A percentile compares a stretch with the other conserved stretches of the same genome.
phyloP scores from a whole-genome alignment of 108 stramenopile species.

The Cylindrotheca fusiformis region DNA sequence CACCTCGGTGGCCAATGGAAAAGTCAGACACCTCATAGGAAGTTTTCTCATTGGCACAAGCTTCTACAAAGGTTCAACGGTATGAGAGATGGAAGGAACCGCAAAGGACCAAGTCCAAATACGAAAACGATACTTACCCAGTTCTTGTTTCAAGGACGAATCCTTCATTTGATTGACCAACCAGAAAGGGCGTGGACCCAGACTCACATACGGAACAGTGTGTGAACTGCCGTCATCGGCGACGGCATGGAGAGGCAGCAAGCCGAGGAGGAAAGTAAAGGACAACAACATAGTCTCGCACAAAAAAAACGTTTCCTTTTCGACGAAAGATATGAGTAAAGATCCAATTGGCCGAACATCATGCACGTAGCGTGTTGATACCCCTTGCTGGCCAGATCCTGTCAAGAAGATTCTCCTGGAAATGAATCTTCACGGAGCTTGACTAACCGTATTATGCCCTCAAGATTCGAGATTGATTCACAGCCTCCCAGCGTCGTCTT shows the following conservation, averaged over 20 bases:
- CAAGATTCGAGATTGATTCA: too few species aligned
- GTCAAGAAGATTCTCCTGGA: background rate
- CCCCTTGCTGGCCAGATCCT: background rate
- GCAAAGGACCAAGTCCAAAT: background rate
- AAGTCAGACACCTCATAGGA: slow-evolving; percentile 44
- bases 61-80: slow-evolving; percentile 12
- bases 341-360: background rate
- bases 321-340: background rate
- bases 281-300: too few species aligned
- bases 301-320: too few species aligned
- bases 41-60: slow-evolving; percentile 42
- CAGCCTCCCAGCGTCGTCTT: too few species aligned
- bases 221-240: too few species aligned
- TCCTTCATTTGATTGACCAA: slow-evolving; percentile 55
- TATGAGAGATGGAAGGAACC: background rate
- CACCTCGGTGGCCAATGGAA: slow-evolving; percentile 75
- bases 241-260: background rate
- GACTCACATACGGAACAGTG: background rate
- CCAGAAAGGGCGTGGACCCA: slow-evolving; percentile 66
- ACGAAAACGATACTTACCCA: slow-evolving; percentile 35
- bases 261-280: background rate
- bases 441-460: too few species aligned
- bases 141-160: slow-evolving; percentile 40
- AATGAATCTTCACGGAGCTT: too few species aligned
- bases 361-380: background rate